A percentile compares a stretch with the other conserved stretches of the same genome.
Conservation (phyloP, 495 filamentous ascomycete species). For the Xylaria sp. region DNA sequence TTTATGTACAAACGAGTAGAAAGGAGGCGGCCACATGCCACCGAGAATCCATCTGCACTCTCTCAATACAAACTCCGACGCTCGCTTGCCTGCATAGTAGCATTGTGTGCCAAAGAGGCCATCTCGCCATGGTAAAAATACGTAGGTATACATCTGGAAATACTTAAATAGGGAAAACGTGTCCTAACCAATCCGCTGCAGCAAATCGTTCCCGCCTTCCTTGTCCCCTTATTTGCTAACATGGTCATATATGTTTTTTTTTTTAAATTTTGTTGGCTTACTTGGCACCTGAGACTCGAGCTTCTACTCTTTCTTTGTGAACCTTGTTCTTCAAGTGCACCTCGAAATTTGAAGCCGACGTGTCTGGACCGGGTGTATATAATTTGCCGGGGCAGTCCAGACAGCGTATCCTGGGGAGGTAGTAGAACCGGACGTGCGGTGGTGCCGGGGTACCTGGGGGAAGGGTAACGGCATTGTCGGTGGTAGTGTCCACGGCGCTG, state of each 20-base stretch:
- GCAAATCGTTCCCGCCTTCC: not conserved
- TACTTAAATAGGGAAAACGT: slow-evolving; percentile 9
- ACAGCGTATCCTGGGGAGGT: slow-evolving; percentile 85
- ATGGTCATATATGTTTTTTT: not conserved
- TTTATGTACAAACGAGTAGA: slow-evolving; percentile 27
- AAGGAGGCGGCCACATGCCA: not conserved
- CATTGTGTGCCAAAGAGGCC: slow-evolving; percentile 17
- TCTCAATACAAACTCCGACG: slow-evolving; percentile 28
- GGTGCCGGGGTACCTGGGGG: slow-evolving; percentile 52
- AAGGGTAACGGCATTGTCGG: slow-evolving; percentile 59
- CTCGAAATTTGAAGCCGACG: slow-evolving; percentile 87
- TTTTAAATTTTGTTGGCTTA: slow-evolving; percentile 2
- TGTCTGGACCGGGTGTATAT: slow-evolving; percentile 85
- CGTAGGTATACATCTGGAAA: slow-evolving; percentile 25
- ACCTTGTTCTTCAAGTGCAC: slow-evolving; percentile 82
- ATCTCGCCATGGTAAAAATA: slow-evolving; percentile 4
- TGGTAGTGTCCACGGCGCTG: slow-evolving; percentile 72
- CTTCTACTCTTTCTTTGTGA: slow-evolving; percentile 74
- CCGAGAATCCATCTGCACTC: not conserved
- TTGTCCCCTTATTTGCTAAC: not conserved
- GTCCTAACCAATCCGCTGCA: slow-evolving; percentile 1
- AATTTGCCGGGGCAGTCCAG: slow-evolving; percentile 91
- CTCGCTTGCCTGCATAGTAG: slow-evolving; percentile 19
- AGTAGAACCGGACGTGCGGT: slow-evolving; percentile 71
- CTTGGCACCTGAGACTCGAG: slow-evolving; percentile 30